Evolutionary conservation across 2,329 filamentous ascomycete genomes (phyloP).

Genomic region (Biscogniauxia marginata): DNA sequence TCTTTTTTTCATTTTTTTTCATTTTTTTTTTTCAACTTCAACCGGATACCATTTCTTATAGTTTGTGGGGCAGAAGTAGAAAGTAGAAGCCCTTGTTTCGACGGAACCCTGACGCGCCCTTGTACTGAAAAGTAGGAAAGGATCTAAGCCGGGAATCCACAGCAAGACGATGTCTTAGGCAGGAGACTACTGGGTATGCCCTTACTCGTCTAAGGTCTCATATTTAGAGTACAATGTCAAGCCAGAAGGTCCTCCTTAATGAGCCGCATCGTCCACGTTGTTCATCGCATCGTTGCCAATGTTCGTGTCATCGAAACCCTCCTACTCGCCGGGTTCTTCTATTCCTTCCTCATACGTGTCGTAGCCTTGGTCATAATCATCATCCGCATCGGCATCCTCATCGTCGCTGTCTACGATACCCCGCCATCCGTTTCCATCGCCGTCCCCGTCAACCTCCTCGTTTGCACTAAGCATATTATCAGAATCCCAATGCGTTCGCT

Average conservation of each 20-base stretch:
- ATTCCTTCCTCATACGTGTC: constrained; percentile 19
- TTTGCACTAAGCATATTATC: constrained; percentile 23
- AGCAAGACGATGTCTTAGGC: no score
- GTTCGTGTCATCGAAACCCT: constrained; percentile 3
- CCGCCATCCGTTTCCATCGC: constrained; percentile 14
- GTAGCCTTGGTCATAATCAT: constrained; percentile 8
- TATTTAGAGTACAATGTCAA: background rate
- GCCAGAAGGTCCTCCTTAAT: background rate
- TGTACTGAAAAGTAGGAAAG: no score
- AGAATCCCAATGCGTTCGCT: constrained; percentile 22
- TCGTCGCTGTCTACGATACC: constrained; percentile 20
- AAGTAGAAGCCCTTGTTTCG: background rate
- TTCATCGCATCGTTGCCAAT: background rate
- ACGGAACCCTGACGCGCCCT: background rate
- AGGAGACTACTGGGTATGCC: no score
- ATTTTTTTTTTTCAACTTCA: background rate
- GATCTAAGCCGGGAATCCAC: no score
- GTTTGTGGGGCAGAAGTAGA: background rate
- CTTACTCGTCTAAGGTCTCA: background rate
- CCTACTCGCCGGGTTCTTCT: constrained; percentile 4
- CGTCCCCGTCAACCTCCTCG: constrained; percentile 25
- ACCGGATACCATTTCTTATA: background rate
- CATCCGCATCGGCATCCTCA: constrained; percentile 17
- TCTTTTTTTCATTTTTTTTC: background rate
- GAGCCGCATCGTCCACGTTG: background rate